Base-by-base conservation (phyloP, 768 basidiomycete species). In the Hygrophorus pudorinus region DNA sequence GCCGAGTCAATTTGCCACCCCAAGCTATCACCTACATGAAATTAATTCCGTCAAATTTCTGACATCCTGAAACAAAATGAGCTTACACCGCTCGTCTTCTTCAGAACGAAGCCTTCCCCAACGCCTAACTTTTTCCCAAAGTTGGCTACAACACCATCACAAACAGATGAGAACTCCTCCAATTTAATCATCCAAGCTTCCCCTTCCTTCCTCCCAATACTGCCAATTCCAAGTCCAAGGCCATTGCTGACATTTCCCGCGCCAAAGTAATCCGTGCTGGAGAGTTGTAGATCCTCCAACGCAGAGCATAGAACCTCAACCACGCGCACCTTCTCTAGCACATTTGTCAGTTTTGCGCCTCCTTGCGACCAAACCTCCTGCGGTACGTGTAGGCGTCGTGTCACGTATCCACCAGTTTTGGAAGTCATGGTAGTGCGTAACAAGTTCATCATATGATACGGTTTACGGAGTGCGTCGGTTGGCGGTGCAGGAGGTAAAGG, bases 281-380 rank as follows among this genome's bases (percentile, higher is more conserved):
- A 73, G 47, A 63, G 67, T 48, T 85, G 78, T 40, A 93, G 68
- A 42, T 90, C 84, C 50, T 90, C 85, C 51, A 93, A 67, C 21
- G 86, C 87, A 21, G 77, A 75, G 51, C 77, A 78, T 17, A 94
- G 65, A 41, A 89, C 78, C 46, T 81, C 81, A 32, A 94, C 79
- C 43, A 88, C 85, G 31, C 85, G 79, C 34, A 91, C 78, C 64
- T 96, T 93, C 54, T 92, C 88, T 40, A 79, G 73, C 28, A 91
- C 56, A 56, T 86, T 90, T 29, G 69, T 66, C 39, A 96, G 72
- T 59, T 91, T 92, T 24, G 84, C 86, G 33, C 90, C 89, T 21
- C 85, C 84, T 58, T 89, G 85, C 35, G 86, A 85, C 91, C 91
- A 94, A 17, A 92, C 84, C 56, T 88, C 86, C 44, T 78, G 78